Evolutionary conservation across 2,329 filamentous ascomycete genomes (phyloP).

Genomic region (Dactylellina cionopaga): DNA sequence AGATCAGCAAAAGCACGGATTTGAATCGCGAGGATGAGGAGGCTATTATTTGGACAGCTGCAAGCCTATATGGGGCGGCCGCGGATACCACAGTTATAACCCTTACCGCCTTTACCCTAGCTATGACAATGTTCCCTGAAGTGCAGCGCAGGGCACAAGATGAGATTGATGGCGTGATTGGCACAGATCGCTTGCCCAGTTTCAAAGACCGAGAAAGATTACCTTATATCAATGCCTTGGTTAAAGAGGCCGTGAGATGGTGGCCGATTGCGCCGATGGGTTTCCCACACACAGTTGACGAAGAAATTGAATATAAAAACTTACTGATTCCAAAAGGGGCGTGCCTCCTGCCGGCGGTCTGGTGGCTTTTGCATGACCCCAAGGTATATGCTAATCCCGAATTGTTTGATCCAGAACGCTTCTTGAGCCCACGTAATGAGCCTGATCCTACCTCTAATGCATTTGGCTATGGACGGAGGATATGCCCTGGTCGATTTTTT

Average conservation of each 20-base stretch:
- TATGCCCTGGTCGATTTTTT: conserved; percentile 67
- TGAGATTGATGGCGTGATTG: conserved; percentile 66
- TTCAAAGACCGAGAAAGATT: conserved; percentile 65
- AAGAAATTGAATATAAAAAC: conserved; percentile 63
- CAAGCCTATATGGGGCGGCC: conserved; percentile 62
- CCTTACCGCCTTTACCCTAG: conserved; percentile 63
- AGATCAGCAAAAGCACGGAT: neutral
- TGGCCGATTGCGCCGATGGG: conserved; percentile 66
- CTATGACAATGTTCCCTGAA: conserved; percentile 65
- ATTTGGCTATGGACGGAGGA: conserved; percentile 67
- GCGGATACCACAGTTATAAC: conserved; percentile 63
- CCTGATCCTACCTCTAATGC: conserved; percentile 57
- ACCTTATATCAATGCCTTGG: conserved; percentile 67
- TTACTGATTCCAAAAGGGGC: conserved; percentile 64
- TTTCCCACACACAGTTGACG: conserved; percentile 63
- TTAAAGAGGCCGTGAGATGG: conserved; percentile 70
- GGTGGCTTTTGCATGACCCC: conserved; percentile 65
- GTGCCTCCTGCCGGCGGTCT: conserved; percentile 64
- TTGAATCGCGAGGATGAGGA: conserved; percentile 25
- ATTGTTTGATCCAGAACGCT: conserved; percentile 54
- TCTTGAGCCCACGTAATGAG: conserved; percentile 42
- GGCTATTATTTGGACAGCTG: conserved; percentile 47
- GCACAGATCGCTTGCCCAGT: conserved; percentile 63
- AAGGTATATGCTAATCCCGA: conserved; percentile 57
- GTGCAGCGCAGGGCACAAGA: conserved; percentile 63